A percentile compares a stretch with the other conserved stretches of the same genome.
Evolutionary conservation across 768 basidiomycete species (phyloP).

Genomic region (Hirschioporus abietinus): DNA sequence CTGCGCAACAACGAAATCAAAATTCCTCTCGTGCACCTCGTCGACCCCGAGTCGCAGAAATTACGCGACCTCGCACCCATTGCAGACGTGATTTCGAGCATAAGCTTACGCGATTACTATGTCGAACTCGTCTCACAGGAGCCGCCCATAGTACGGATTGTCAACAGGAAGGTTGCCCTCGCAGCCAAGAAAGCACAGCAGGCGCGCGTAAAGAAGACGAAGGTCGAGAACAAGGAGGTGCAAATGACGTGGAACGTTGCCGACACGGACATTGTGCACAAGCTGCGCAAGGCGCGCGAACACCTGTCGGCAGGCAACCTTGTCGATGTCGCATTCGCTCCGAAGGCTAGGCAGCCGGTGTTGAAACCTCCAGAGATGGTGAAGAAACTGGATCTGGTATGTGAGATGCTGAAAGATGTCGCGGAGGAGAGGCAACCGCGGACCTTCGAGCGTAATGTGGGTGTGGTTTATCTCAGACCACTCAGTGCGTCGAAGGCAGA

Average conservation of each 20-base stretch:
- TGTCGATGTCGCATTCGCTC: constrained; percentile 50
- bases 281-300: constrained; percentile 50
- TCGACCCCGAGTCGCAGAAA: constrained; percentile 39
- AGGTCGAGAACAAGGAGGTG: constrained; percentile 52
- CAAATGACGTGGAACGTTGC: constrained; percentile 67
- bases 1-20: constrained; percentile 38
- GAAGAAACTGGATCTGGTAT: constrained; percentile 38
- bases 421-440: constrained; percentile 49
- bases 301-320: constrained; percentile 56
- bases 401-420: constrained; percentile 39
- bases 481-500: constrained; percentile 2
- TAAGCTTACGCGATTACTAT: constrained; percentile 37
- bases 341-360: constrained; percentile 40
- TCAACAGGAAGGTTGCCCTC: constrained; percentile 40
- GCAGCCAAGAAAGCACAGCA: constrained; percentile 32
- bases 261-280: constrained; percentile 56
- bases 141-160: constrained; percentile 59
- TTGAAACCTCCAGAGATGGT: constrained; percentile 36
- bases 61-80: constrained; percentile 35
- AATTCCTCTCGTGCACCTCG: constrained; percentile 36
- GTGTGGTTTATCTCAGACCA: constrained; percentile 41
- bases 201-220: constrained; percentile 28
- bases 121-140: constrained; percentile 49
- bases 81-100: constrained; percentile 35
- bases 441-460: constrained; percentile 32